Evolutionary conservation across 805 yeast species (phyloP).

Genomic region (Yarrowia alimentaria): DNA sequence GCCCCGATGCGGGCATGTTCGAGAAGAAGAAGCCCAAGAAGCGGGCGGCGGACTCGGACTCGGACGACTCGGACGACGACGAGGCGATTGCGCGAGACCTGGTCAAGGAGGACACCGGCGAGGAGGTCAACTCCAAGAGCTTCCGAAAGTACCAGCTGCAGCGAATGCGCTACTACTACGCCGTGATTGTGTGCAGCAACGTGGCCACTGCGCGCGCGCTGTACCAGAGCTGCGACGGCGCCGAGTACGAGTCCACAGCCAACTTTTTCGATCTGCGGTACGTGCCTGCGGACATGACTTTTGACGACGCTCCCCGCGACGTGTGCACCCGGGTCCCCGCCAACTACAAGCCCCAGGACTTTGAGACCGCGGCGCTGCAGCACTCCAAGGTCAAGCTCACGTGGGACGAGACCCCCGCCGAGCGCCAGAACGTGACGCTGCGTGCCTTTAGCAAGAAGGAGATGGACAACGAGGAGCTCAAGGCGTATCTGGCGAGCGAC

Average conservation of each 20-base stretch:
- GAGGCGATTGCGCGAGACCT: constrained; percentile 67
- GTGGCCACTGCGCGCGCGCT: constrained; percentile 68
- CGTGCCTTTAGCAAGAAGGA: constrained; percentile 86
- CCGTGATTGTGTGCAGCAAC: constrained; percentile 80
- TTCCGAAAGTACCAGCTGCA: constrained; percentile 89
- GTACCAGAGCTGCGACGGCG: constrained; percentile 86
- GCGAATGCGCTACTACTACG: constrained; percentile 88
- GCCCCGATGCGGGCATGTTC: constrained; percentile 88
- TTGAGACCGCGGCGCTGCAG: constrained; percentile 93
- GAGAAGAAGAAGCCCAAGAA: constrained; percentile 46
- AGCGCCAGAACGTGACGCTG: constrained; percentile 70
- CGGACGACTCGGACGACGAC: constrained; percentile 33
- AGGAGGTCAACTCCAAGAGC: constrained; percentile 80
- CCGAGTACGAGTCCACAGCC: constrained; percentile 94
- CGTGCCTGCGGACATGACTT: constrained; percentile 89
- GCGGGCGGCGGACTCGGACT: constrained; percentile 38
- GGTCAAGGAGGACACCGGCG: constrained; percentile 78
- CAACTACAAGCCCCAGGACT: constrained; percentile 73
- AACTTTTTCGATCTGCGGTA: constrained; percentile 89
- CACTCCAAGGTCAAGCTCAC: constrained; percentile 94
- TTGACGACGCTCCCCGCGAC: constrained; percentile 76
- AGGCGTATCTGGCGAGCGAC: constrained; percentile 77
- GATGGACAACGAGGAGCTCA: constrained; percentile 36
- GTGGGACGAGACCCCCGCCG: constrained; percentile 98
- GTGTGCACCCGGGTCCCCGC: constrained; percentile 68